Conservation (phyloP, 352 stramenopile genomes). For the Peronospora belbahrii region DNA sequence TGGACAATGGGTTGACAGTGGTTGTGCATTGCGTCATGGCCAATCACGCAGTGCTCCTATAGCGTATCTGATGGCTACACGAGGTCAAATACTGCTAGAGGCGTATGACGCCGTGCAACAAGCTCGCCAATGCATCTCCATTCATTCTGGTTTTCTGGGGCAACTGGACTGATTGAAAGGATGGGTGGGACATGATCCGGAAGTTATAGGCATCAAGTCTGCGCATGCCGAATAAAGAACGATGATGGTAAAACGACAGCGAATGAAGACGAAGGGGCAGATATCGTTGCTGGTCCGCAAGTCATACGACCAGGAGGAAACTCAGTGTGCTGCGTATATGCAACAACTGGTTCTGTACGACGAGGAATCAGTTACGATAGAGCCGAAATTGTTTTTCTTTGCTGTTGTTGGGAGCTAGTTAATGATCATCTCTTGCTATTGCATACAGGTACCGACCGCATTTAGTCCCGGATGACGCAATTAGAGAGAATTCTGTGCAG, state of each 20-base stretch:
- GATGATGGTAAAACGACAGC: slow-evolving; percentile 32
- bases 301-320: slow-evolving; percentile 8
- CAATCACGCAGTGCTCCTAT: slow-evolving; percentile 69
- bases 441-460: slow-evolving; percentile 17
- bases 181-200: slow-evolving; percentile 37
- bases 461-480: neutral
- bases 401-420: neutral
- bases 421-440: neutral
- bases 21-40: slow-evolving; percentile 79
- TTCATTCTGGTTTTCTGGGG: slow-evolving; percentile 64
- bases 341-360: slow-evolving; percentile 38
- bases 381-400: neutral
- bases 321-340: slow-evolving; percentile 51
- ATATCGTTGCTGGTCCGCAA: slow-evolving; percentile 26
- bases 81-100: slow-evolving; percentile 28
- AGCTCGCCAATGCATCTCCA: slow-evolving; percentile 66
- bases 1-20: slow-evolving; percentile 10
- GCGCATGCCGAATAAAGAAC: slow-evolving; percentile 63
- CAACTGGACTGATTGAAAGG: slow-evolving; percentile 61
- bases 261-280: slow-evolving; percentile 19
- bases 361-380: slow-evolving; percentile 36
- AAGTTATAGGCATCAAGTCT: slow-evolving; percentile 31
- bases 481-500: slow-evolving; percentile 8
- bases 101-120: slow-evolving; percentile 53
- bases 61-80: slow-evolving; percentile 59